phyloP scores from a whole-genome alignment of 2,329 filamentous ascomycete species.

The Beauveria pseudobassiana region DNA sequence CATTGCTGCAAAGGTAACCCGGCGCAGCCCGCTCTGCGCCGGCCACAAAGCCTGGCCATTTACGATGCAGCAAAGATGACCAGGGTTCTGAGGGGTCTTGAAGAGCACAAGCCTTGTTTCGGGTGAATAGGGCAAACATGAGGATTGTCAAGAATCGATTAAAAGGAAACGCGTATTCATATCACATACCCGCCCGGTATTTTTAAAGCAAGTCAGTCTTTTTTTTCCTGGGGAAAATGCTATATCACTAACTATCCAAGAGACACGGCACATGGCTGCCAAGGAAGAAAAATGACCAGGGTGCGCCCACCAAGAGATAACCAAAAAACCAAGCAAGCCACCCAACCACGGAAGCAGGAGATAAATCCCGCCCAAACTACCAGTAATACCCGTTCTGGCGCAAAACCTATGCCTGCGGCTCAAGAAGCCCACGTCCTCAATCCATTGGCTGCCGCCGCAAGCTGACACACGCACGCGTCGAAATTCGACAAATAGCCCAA shows the following conservation, averaged over 20 bases:
- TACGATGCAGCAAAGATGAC: too few species aligned
- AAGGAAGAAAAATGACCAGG: neutral
- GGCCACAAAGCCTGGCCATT: too few species aligned
- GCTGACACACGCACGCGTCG: neutral
- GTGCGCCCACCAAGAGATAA: neutral
- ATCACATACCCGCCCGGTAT: too few species aligned
- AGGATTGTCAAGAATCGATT: too few species aligned
- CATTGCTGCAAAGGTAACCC: neutral
- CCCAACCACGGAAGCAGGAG: neutral
- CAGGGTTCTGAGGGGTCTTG: too few species aligned
- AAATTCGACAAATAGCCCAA: too few species aligned
- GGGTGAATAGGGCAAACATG: too few species aligned
- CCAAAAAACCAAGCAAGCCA: neutral
- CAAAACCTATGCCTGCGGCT: too few species aligned
- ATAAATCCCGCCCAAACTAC: neutral
- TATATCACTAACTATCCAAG: neutral
- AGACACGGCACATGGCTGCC: neutral
- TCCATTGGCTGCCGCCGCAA: constrained; percentile 5
- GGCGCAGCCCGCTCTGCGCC: neutral
- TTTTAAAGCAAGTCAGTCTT: too few species aligned
- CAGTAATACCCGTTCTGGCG: neutral
- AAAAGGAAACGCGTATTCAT: neutral
- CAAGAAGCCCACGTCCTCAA: neutral
- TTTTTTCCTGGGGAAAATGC: too few species aligned
- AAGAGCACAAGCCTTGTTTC: too few species aligned